Evolutionary conservation across 208 protist genomes (phyloP).

Genomic region (Wallacemonas sp.): DNA sequence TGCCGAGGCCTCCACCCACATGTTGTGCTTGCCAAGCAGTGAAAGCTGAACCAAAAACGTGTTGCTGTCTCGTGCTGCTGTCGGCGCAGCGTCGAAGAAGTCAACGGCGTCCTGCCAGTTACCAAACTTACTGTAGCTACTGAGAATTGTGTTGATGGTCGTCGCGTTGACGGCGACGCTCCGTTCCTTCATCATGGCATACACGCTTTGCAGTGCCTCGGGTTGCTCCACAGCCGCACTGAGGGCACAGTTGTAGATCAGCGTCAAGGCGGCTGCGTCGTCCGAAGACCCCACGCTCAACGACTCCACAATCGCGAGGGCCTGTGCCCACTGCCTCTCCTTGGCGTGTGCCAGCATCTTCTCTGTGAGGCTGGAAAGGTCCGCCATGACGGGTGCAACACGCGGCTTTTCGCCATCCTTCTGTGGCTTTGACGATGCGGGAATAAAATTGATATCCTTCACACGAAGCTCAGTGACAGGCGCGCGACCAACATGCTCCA

Average conservation of each 20-base stretch:
- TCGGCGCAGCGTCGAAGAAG: constrained; percentile 50
- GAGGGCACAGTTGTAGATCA: constrained; percentile 90
- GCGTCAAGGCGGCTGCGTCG: constrained; percentile 51
- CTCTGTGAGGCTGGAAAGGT: constrained; percentile 58
- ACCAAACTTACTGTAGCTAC: constrained; percentile 55
- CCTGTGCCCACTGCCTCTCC: constrained; percentile 74
- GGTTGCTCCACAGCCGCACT: constrained; percentile 71
- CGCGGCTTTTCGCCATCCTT: neutral
- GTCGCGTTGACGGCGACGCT: constrained; percentile 65
- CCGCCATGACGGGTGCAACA: neutral
- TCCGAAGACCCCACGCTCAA: constrained; percentile 24
- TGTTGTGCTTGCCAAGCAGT: constrained; percentile 60
- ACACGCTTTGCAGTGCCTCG: constrained; percentile 44
- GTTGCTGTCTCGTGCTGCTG: constrained; percentile 54
- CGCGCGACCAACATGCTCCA: constrained; percentile 42
- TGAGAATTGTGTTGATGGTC: constrained; percentile 81
- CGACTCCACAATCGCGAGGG: constrained; percentile 42
- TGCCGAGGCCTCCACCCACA: constrained; percentile 59
- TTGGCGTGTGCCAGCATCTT: constrained; percentile 82
- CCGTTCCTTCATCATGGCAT: constrained; percentile 48
- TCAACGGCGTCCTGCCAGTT: constrained; percentile 58
- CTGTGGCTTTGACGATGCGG: neutral
- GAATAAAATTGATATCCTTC: constrained; percentile 39
- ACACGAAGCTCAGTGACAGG: constrained; percentile 46
- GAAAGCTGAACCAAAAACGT: constrained; percentile 82